phyloP scores from a whole-genome alignment of 306 rosid genomes.

The Echinosophora koreensis region DNA sequence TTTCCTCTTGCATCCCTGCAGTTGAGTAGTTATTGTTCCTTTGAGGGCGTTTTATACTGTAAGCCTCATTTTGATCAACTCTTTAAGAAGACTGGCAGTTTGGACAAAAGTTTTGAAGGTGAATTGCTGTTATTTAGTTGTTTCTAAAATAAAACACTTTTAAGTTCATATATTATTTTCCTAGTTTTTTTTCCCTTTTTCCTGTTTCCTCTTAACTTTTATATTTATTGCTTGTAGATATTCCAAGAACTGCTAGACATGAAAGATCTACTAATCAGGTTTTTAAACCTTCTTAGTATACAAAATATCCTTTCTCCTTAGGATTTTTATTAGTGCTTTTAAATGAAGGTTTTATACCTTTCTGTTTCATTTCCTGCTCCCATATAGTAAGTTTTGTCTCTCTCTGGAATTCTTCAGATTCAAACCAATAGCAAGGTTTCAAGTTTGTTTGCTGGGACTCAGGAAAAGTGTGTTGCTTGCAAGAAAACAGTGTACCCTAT shows the following conservation, averaged over 20 bases:
- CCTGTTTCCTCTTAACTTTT: slow-evolving; percentile 14
- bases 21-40: slow-evolving; percentile 86
- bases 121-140: slow-evolving; percentile 24
- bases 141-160: slow-evolving; percentile 13
- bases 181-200: neutral
- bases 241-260: slow-evolving; percentile 66
- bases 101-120: slow-evolving; percentile 98
- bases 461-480: slow-evolving; percentile 92
- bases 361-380: too few relatives aligned
- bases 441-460: slow-evolving; percentile 85
- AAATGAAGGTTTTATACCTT: neutral
- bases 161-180: neutral
- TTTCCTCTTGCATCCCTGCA: slow-evolving; percentile 51
- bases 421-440: slow-evolving; percentile 74
- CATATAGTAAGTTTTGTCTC: too few relatives aligned
- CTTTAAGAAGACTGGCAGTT: slow-evolving; percentile 91
- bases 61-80: slow-evolving; percentile 98
- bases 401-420: slow-evolving; percentile 55
- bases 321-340: slow-evolving; percentile 3
- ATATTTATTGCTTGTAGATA: slow-evolving; percentile 55
- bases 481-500: slow-evolving; percentile 87
- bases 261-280: slow-evolving; percentile 83
- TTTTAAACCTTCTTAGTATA: slow-evolving; percentile 20
- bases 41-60: slow-evolving; percentile 89
- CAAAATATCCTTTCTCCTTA: slow-evolving; percentile 6